Evolutionary conservation across 345 rosid species (phyloP), one percentile per base, ranked within the genome.

Genomic region (Eucalyptus marginata): DNA sequence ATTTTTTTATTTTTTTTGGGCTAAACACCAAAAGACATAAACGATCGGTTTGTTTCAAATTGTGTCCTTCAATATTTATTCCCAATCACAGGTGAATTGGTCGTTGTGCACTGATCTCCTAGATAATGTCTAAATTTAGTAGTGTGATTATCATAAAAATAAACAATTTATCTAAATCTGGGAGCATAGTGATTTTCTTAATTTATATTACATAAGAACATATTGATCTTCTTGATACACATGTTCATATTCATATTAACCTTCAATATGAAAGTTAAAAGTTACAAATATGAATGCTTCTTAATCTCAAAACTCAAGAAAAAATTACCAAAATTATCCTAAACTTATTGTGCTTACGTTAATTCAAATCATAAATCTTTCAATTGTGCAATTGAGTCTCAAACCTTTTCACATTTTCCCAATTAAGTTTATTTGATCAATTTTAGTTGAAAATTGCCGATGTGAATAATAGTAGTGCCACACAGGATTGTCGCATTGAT

Each of bases 401-500:
- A 52, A 52, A 52, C 24, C 0, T 18, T 18, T 52, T 52, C 4
- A 52, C 22, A 52, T 52, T 52, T 52, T 1, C 0, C 58, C 9
- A 52, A 52, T 52, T 3, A 52, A 52, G 2, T 52, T 52, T 17
- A 52, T 52, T 1, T 2, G 0, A 17, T 1, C 56, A 17, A 52
- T 52, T 52, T 52, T 52, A 52, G 24, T 52, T 17, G 4, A 52
- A 52, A 52, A 52, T 52, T 0, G 0, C 4, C 0, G 4, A 52
- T 0, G 1, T 52, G 56, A 51, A 51, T 1, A 0, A 17, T 3
- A 3, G 8, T 52, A 7, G 2, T 51, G 9, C 2, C 56, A 17
- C 24, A 52, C 10, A 7, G 0, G 9, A 17, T 0, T 0, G 0
- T 4, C 56, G 0, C 10, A 0, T 52, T 7, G 1, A 52, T n/a